These are phyloP conservation scores for Adansonia digitata DNA, from an alignment of 345 rosid species.

Conservation along the genomic window DNA sequence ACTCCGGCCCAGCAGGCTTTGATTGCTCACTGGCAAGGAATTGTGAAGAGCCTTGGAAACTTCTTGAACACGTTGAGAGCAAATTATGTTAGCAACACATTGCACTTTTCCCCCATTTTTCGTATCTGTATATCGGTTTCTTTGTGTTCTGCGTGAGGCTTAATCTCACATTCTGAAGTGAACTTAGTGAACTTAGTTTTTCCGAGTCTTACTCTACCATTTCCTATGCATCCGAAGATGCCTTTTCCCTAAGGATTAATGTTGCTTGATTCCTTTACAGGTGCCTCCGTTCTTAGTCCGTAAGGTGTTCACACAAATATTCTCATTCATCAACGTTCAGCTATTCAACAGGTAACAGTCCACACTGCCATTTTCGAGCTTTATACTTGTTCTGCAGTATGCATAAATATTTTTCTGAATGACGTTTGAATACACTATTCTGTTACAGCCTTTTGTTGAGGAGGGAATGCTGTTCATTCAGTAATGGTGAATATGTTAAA, in stretches of 20 bases:
- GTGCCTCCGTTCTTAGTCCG: conserved; percentile 94
- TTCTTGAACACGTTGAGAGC: conserved; percentile 70
- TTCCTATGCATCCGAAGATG: background rate
- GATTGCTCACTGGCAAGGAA: conserved; percentile 97
- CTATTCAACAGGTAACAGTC: conserved; percentile 75
- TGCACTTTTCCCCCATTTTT: background rate
- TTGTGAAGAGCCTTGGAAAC: conserved; percentile 85
- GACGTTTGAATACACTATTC: background rate
- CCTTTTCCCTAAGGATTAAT: background rate
- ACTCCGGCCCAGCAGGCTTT: conserved; percentile 79
- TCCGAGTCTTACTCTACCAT: background rate
- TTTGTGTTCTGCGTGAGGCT: background rate
- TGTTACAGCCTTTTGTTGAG: conserved; percentile 65
- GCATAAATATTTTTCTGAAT: background rate
- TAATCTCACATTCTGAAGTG: background rate
- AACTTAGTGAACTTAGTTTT: background rate
- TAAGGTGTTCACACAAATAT: conserved; percentile 89
- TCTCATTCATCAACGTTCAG: conserved; percentile 96
- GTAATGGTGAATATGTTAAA: conserved; percentile 91
- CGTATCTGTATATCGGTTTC: background rate
- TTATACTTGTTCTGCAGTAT: background rate
- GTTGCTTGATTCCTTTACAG: conserved; percentile 25
- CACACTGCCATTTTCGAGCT: background rate
- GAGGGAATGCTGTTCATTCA: conserved; percentile 93
- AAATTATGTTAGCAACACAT: conserved; percentile 50